Percentiles rank a stretch among this genome's conserved stretches.
phyloP scores from a whole-genome alignment of 2,329 filamentous ascomycete species.

The Ophiostoma triangulosporum region DNA sequence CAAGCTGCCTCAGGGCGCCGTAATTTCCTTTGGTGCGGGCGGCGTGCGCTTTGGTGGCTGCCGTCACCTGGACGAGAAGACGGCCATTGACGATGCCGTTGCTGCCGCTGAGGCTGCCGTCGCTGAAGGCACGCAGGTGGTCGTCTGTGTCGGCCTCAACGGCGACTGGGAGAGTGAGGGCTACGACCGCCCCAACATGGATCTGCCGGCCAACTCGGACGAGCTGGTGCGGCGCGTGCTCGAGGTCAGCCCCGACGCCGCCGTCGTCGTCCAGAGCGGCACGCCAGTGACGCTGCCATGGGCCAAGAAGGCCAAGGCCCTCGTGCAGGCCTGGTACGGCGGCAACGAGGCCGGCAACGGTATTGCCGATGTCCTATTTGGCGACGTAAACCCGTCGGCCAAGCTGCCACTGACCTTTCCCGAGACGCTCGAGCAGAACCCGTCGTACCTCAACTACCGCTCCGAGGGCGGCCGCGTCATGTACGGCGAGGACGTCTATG shows the following conservation, averaged over 20 bases:
- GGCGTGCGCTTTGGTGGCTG: conserved; percentile 22
- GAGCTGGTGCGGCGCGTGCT: conserved; percentile 34
- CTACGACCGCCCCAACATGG: conserved; percentile 14
- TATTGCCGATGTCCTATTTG: conserved; percentile 49
- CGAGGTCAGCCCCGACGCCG: conserved; percentile 39
- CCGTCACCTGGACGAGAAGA: conserved; percentile 7
- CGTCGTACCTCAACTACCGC: conserved; percentile 61
- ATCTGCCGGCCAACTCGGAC: conserved; percentile 12
- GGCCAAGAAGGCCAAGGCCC: conserved; percentile 32
- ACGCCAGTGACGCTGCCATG: conserved; percentile 43
- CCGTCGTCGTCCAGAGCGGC: conserved; percentile 46
- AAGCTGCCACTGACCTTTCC: conserved; percentile 68
- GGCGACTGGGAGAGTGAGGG: conserved; percentile 18
- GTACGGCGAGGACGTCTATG: conserved; percentile 69
- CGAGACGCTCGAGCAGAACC: conserved; percentile 52
- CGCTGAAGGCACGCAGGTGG: conserved; percentile 40
- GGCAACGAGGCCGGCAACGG: conserved; percentile 54
- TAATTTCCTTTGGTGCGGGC: conserved; percentile 32
- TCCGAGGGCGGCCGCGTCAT: conserved; percentile 57
- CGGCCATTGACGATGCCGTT: conserved; percentile 10
- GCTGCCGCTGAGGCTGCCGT: conserved; percentile 28
- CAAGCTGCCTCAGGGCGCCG: conserved; percentile 2
- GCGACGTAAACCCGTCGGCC: conserved; percentile 45
- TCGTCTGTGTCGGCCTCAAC: conserved; percentile 47
- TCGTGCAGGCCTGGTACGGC: conserved; percentile 50